Base-by-base conservation (phyloP, 306 rosid species). In the Herpetospermum pedunculosum region DNA sequence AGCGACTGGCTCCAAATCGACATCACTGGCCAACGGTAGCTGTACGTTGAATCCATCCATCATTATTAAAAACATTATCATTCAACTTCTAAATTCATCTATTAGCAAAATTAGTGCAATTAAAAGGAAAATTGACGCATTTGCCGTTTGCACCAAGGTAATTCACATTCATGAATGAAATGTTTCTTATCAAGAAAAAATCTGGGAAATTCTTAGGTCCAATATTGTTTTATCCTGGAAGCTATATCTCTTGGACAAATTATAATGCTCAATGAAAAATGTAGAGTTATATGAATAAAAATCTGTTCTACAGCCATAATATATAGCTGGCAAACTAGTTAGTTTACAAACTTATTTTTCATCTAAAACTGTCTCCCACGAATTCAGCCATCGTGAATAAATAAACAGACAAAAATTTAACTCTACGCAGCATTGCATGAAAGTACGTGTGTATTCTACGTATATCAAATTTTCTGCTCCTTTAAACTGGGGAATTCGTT, bases 1-100 rank as follows among this genome's bases (percentile, higher is more conserved):
- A 77, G 98, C 96, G 74, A 89, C 71, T 74, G 95, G 65, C 78
- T 74, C 82, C 88, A 94, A 88, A 84, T 91, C 91, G 6, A 91
- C 86, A 72, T 91, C 91, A 69, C 75, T 69, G 47, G 88, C 92
- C 79, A 88, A 69, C 21, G 94, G 90, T 38, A 94, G 81, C 98
- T 91, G 92, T 83, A 72, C 14, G 64, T 57, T 2, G 38, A 58
- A 29, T 58, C 49, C 37, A 26, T 43, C 53, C 72, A 59, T 55
- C 48, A 18, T 67, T 18, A 48, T 38, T 34, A 59, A 53, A 68
- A 30, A 63, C n/a, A 37, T 6, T 6, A 30, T 30, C 49, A 38
- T 65, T 43, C n/a, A 65, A 65, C 35, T 65, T 25, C 10, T 41
- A 15, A 37, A 65, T 65, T 40, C 6, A 65, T 65, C 9, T 5